phyloP scores from a whole-genome alignment of 1,139 yeast species.

The Diutina mesorugosa region DNA sequence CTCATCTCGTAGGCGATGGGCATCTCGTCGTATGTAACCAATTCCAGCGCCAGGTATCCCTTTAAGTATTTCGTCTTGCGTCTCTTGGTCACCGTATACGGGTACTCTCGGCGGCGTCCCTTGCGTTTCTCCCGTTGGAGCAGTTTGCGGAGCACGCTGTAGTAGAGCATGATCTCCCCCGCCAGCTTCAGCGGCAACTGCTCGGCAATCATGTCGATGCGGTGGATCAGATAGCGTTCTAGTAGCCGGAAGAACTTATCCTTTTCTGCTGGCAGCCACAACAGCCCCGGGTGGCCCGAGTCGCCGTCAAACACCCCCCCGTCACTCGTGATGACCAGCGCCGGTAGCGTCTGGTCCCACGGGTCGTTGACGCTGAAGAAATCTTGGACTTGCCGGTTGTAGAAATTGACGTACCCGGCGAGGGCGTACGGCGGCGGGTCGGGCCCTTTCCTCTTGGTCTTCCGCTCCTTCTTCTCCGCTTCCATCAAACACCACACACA shows the following conservation, averaged over 20 bases:
- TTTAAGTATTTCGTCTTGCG: not conserved
- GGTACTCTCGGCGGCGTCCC: not conserved
- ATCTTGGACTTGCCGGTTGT: slow-evolving; percentile 7
- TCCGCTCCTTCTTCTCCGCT: too few species aligned
- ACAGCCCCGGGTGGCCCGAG: not conserved
- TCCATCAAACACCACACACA: not conserved
- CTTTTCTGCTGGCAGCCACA: not conserved
- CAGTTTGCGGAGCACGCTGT: not conserved
- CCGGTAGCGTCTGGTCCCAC: not conserved
- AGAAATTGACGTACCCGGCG: slow-evolving; percentile 7
- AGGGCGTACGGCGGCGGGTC: not conserved
- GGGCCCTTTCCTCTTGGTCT: too few species aligned
- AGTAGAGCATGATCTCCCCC: not conserved
- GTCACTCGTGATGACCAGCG: not conserved
- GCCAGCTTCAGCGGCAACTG: not conserved
- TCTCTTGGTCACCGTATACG: not conserved
- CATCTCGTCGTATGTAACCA: not conserved
- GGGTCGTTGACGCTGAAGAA: slow-evolving; percentile 3
- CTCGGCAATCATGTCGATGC: not conserved
- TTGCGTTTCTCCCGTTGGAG: not conserved
- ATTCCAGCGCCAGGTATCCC: not conserved
- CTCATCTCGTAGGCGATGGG: slow-evolving; percentile 2
- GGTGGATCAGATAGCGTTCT: not conserved
- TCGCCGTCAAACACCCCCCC: not conserved
- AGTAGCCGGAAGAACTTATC: not conserved